Percentiles rank a stretch among this genome's conserved stretches.
These are phyloP conservation scores for Tetradesmus lagerheimii DNA, from an alignment of 139 green algal genomes.

Conservation along the genomic window DNA sequence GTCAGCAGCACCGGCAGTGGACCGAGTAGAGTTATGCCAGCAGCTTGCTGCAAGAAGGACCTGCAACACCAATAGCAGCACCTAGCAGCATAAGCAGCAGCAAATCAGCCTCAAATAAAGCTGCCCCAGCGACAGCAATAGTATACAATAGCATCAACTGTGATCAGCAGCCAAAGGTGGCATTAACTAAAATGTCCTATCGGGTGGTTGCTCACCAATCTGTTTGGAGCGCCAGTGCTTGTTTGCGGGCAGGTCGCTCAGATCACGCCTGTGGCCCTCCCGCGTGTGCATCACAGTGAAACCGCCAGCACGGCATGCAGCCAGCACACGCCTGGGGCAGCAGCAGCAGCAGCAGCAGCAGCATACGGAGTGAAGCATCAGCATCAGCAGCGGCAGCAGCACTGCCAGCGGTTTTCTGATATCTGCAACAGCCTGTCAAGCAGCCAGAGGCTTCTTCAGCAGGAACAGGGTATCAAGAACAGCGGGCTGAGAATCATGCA, in stretches of 20 bases:
- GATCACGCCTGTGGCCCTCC: conserved; percentile 73
- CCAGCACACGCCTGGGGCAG: conserved; percentile 56
- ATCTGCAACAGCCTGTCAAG: too few species aligned
- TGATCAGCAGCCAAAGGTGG: too few species aligned
- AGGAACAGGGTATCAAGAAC: too few species aligned
- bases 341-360: background rate
- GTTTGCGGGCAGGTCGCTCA: conserved; percentile 75
- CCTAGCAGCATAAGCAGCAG: background rate
- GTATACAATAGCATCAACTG: too few species aligned
- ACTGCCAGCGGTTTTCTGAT: background rate
- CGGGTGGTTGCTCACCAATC: conserved; percentile 50
- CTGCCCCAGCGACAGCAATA: too few species aligned
- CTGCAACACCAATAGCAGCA: background rate
- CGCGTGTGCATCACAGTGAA: conserved; percentile 74
- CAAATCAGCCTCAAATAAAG: too few species aligned
- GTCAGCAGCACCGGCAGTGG: background rate
- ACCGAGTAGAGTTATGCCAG: background rate
- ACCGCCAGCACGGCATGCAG: conserved; percentile 53
- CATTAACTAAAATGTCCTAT: too few species aligned
- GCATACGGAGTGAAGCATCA: background rate
- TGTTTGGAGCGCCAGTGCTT: conserved; percentile 69
- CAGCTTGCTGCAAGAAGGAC: too few species aligned
- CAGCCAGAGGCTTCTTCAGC: too few species aligned
- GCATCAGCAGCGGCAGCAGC: background rate
- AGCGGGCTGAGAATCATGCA: too few species aligned